A percentile compares a stretch with the other conserved stretches of the same genome.
Conservation (phyloP, 805 yeast species). For the Saturnispora dispora region DNA sequence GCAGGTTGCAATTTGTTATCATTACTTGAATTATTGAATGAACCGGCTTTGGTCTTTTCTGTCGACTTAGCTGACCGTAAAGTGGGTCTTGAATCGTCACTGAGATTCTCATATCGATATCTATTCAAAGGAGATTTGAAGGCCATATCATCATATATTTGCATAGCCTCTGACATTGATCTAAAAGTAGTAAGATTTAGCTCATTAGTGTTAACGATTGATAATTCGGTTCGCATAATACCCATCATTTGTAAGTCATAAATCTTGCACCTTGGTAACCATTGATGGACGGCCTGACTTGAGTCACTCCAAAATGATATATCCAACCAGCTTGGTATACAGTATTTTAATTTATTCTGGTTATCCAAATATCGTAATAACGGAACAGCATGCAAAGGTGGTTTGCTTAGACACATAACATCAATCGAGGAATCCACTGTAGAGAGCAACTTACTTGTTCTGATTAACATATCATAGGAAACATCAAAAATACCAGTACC, state of each 20-base stretch:
- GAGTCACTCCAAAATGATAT: constrained; percentile 79
- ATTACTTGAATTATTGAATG: background rate
- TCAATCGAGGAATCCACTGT: constrained; percentile 83
- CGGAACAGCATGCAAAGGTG: constrained; percentile 90
- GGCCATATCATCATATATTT: constrained; percentile 51
- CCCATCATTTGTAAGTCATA: constrained; percentile 99
- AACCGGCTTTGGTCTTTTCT: background rate
- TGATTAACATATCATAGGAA: constrained; percentile 63
- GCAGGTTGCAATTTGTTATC: constrained; percentile 5
- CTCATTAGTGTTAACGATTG: constrained; percentile 56
- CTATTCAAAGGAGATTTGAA: constrained; percentile 28
- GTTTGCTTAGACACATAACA: constrained; percentile 77
- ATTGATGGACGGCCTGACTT: constrained; percentile 40
- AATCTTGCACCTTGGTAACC: constrained; percentile 93
- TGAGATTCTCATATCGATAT: background rate
- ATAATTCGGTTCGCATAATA: constrained; percentile 81
- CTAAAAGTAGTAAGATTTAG: constrained; percentile 30
- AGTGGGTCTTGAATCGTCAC: background rate
- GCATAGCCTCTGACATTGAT: constrained; percentile 53
- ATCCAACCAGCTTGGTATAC: constrained; percentile 94
- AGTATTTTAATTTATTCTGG: constrained; percentile 46
- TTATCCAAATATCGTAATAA: constrained; percentile 61
- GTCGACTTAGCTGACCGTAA: background rate
- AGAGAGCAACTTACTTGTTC: constrained; percentile 66
- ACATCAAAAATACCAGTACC: constrained; percentile 94